These are phyloP conservation scores for Fagus sylvatica DNA, from an alignment of 306 rosid genomes.

Conservation along the genomic window DNA sequence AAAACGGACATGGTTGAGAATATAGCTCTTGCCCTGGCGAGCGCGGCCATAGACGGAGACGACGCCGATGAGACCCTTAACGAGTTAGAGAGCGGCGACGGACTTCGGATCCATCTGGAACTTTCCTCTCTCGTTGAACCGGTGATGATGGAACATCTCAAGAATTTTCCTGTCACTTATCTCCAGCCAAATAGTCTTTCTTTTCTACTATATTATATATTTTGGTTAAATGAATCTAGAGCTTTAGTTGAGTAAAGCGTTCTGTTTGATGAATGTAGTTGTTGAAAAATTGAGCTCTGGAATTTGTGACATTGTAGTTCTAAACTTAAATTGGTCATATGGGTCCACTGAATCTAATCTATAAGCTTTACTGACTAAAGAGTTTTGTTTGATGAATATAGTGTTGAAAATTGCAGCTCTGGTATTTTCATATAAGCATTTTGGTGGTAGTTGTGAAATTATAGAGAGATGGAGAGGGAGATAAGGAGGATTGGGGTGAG, in stretches of 20 bases:
- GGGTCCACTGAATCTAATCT: too few species aligned
- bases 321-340: background rate
- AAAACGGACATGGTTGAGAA: conserved; percentile 70
- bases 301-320: background rate
- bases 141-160: conserved; percentile 64
- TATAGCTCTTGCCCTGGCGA: conserved; percentile 94
- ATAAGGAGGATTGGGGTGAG: too few species aligned
- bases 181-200: conserved; percentile 68
- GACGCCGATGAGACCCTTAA: conserved; percentile 87
- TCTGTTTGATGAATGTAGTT: background rate
- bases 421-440: too few species aligned
- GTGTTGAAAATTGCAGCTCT: too few species aligned
- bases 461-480: too few species aligned
- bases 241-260: too few species aligned
- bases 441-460: too few species aligned
- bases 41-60: conserved; percentile 95
- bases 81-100: conserved; percentile 85
- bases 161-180: conserved; percentile 87
- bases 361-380: too few species aligned
- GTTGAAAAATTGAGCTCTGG: too few species aligned
- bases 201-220: background rate
- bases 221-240: too few species aligned
- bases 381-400: too few species aligned
- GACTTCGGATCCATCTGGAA: conserved; percentile 96
- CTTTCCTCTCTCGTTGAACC: conserved; percentile 87